Evolutionary conservation across 2,329 filamentous ascomycete species (phyloP).

Genomic region (Diplodia seriata): DNA sequence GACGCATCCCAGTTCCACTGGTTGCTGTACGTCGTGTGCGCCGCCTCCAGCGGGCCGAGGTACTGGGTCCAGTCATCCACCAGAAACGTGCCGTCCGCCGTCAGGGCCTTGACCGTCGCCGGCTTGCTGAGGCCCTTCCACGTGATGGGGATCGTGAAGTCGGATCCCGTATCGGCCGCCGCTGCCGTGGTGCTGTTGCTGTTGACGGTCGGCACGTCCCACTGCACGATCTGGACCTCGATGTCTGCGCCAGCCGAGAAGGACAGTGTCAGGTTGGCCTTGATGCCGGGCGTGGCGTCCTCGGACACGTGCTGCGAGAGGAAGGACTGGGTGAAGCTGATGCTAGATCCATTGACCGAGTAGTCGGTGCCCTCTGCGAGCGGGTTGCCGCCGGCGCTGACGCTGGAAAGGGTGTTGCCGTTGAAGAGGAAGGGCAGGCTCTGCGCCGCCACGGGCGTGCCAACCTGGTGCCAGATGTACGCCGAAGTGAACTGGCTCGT

Average conservation of each 20-base stretch:
- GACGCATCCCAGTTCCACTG: slow-evolving; percentile 61
- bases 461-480: slow-evolving; percentile 62
- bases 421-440: slow-evolving; percentile 61
- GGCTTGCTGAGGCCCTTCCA: slow-evolving; percentile 60
- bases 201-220: slow-evolving; percentile 55
- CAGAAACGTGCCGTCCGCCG: slow-evolving; percentile 57
- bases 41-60: slow-evolving; percentile 60
- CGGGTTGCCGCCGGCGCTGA: slow-evolving; percentile 48
- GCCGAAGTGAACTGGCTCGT: slow-evolving; percentile 59
- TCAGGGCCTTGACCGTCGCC: slow-evolving; percentile 60
- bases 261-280: slow-evolving; percentile 59
- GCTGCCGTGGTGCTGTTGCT: slow-evolving; percentile 40
- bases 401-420: slow-evolving; percentile 58
- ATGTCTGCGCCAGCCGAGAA: slow-evolving; percentile 61
- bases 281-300: slow-evolving; percentile 53
- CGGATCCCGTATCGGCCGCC: slow-evolving; percentile 46
- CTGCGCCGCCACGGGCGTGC: slow-evolving; percentile 52
- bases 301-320: slow-evolving; percentile 54
- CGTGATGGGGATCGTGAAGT: slow-evolving; percentile 58
- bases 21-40: slow-evolving; percentile 54
- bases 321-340: slow-evolving; percentile 59
- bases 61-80: slow-evolving; percentile 65
- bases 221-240: slow-evolving; percentile 60
- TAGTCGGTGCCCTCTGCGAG: slow-evolving; percentile 56
- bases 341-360: slow-evolving; percentile 51